phyloP scores from a whole-genome alignment of 208 protist genomes.

The Trypanosoma boissoni region DNA sequence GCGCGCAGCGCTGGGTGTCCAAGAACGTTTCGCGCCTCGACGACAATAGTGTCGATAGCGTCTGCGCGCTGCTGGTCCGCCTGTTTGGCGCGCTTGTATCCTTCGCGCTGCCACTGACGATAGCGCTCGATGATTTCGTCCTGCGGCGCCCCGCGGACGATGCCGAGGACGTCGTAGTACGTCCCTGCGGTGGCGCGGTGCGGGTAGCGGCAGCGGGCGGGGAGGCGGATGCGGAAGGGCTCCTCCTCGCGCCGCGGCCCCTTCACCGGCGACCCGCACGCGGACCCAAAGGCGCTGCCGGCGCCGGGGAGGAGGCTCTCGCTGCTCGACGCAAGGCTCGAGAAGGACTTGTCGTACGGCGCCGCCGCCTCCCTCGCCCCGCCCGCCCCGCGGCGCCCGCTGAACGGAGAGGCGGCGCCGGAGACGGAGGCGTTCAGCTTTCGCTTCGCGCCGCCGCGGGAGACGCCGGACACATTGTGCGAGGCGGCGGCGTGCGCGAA shows the following conservation, averaged over 20 bases:
- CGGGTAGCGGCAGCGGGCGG: conserved; percentile 76
- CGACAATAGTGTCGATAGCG: conserved; percentile 57
- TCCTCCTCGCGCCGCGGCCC: conserved; percentile 1
- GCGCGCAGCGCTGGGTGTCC: conserved; percentile 50
- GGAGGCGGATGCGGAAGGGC: conserved; percentile 46
- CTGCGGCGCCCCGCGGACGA: conserved; percentile 37
- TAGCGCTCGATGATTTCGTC: conserved; percentile 59
- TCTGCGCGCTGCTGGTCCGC: conserved; percentile 59
- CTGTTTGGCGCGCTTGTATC: conserved; percentile 51
- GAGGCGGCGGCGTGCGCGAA: too few relatives aligned
- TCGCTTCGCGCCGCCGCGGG: background rate
- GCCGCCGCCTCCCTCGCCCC: background rate
- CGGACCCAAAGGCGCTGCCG: background rate
- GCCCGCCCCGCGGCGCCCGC: background rate
- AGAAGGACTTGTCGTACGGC: conserved; percentile 6
- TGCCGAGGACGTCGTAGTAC: conserved; percentile 79
- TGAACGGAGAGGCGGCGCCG: background rate
- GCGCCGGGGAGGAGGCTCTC: conserved; percentile 3
- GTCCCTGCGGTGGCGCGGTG: conserved; percentile 64
- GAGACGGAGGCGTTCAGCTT: conserved; percentile 5
- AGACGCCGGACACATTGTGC: background rate
- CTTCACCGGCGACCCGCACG: conserved; percentile 8
- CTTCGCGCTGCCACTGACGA: conserved; percentile 56
- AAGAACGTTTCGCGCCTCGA: conserved; percentile 84
- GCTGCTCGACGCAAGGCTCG: conserved; percentile 17